Evolutionary conservation across 139 green algal genomes (phyloP).

Genomic region (Coelastrella sp.): DNA sequence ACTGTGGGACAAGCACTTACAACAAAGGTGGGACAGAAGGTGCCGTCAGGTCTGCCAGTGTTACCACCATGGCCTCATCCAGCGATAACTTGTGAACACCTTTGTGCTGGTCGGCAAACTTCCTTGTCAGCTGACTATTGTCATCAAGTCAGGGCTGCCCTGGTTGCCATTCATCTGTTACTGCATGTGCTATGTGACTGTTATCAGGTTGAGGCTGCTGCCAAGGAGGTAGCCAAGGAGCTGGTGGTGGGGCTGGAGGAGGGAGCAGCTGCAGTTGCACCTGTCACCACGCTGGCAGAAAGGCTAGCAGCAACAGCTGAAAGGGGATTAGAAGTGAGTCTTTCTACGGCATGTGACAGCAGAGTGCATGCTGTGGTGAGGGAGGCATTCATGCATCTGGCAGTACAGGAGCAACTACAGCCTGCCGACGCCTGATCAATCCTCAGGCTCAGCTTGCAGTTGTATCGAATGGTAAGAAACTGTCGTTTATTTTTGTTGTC

Average conservation of each 20-base stretch:
- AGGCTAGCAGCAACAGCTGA: slow-evolving; percentile 47
- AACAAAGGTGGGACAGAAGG: not conserved
- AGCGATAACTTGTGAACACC: not conserved
- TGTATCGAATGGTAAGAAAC: not conserved
- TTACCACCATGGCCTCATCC: not conserved
- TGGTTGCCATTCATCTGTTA: not conserved
- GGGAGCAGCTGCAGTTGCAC: not conserved
- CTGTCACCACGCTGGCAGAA: not conserved
- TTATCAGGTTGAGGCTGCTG: slow-evolving; percentile 46
- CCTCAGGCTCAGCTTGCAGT: no score
- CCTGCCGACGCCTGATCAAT: no score
- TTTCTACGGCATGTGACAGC: not conserved
- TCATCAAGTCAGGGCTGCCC: no score
- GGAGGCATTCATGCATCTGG: not conserved
- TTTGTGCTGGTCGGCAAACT: not conserved
- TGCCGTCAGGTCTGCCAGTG: not conserved
- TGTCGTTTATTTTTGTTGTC: not conserved
- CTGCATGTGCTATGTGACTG: not conserved
- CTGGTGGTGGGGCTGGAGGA: slow-evolving; percentile 47
- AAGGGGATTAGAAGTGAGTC: slow-evolving; percentile 54
- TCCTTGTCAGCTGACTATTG: no score
- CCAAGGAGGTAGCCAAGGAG: slow-evolving; percentile 54
- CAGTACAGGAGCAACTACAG: no score
- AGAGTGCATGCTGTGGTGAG: not conserved
- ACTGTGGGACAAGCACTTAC: slow-evolving; percentile 10